Conservation (phyloP, 495 filamentous ascomycete genomes). For the Sordaria brevicollis region DNA sequence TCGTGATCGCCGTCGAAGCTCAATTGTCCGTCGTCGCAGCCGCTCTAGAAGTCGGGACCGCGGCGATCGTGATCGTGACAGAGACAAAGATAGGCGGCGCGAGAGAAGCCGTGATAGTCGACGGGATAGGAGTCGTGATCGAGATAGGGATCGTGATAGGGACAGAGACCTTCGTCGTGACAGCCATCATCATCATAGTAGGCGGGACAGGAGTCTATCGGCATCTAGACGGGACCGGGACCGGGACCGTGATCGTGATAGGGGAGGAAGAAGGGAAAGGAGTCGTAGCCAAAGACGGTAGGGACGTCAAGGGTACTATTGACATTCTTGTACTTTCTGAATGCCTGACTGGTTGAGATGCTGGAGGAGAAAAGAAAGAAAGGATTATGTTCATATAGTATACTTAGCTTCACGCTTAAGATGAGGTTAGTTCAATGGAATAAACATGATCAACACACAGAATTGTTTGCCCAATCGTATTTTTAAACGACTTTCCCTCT, state of each 20-base stretch:
- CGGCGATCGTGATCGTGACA: constrained; percentile 4
- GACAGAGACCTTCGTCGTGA: not conserved
- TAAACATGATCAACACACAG: no score
- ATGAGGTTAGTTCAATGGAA: no score
- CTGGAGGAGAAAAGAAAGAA: no score
- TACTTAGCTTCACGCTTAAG: no score
- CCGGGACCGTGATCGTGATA: constrained; percentile 8
- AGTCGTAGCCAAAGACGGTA: constrained; percentile 13
- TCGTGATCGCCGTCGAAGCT: constrained; percentile 7
- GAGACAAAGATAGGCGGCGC: constrained; percentile 4
- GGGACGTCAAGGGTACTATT: not conserved
- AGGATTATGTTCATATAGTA: no score
- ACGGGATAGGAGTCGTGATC: constrained; percentile 5
- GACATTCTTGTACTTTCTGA: not conserved
- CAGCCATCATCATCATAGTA: not conserved
- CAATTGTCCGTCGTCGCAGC: not conserved
- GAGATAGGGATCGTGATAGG: constrained; percentile 13
- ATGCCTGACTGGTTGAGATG: no score
- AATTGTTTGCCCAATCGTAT: no score
- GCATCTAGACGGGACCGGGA: constrained; percentile 5
- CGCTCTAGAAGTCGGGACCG: constrained; percentile 5
- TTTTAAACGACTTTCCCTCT: no score
- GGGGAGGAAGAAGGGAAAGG: constrained; percentile 7
- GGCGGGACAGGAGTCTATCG: constrained; percentile 1
- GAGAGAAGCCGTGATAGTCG: constrained; percentile 10